Base-by-base conservation (phyloP, 257 asterid species). In the Lavandula angustifolia region DNA sequence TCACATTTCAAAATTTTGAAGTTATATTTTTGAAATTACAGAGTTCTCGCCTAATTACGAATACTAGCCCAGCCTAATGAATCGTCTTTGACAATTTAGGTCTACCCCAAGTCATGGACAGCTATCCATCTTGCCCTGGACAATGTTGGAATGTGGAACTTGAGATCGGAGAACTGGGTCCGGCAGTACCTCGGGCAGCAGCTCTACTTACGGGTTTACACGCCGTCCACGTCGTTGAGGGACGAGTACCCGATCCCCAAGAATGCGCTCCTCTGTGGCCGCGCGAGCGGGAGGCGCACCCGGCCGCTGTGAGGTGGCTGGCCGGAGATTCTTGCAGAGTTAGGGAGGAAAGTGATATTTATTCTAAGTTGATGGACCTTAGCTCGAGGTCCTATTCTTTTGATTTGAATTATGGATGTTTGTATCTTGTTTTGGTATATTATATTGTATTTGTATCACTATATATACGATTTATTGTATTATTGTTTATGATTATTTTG, bases 71-170 rank as follows among this genome's bases (percentile, higher is more conserved):
- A 22, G 27, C 27, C 27, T 22, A 22, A 22, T 2, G 27, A 22
- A 2, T 22, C 27, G 27, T 22, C 17, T 10, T 35, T 60, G 54
- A 47, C 11, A n/a, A 47, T 66, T 74, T 80, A 88, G 96, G 96
- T 89, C 44, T 90, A 87, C 75, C 97, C 97, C 4, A 82, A 69
- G 6, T 85, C 96, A 29, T 90, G 97, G 97, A 79, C 82, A 0
- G 95, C 97, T 0, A 85, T 90, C 0, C 82, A 83, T 48, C 6
- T 87, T 12, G 75, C 96, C 0, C 79, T 90, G 1, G 96, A 87
- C 88, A 90, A 90, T 34, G 96, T 85, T 18, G 97, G 97, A 50
- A 89, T 87, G 97, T 89, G 97, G 97, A 81, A 89, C 79, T 49
- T 89, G 76, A 83, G 97, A 50, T 68, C 94, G 0, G 97, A 89